Base-by-base conservation (phyloP, 139 green algal genomes). In the Pseudopediastrum boryanum region DNA sequence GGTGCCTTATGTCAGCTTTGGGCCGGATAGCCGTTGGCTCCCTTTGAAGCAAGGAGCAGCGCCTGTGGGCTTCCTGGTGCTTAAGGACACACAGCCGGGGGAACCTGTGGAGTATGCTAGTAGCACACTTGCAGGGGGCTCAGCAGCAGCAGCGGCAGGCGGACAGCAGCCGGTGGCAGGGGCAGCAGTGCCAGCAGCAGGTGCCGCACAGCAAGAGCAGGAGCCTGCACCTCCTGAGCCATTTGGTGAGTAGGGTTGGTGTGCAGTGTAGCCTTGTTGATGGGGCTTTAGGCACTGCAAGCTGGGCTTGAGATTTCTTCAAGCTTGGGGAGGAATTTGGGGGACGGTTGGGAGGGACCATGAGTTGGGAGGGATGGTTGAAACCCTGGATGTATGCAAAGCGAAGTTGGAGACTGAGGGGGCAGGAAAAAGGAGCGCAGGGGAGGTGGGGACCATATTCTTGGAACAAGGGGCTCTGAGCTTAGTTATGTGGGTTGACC, bases 141-240 rank as follows among this genome's bases (percentile, higher is more conserved):
- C 77, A 21, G 68, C 70, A 4, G 58, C 67, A 2, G 67, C 71
- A 13, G 83, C 71, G 16, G 54, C 77, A 43, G 74, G 76, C 25
- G 69, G 41, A 59, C 70, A 3, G 63, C 79, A 36, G 75, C 70
- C 10, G 78, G 71, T 2, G 80, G 72, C 41, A 2, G 80, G 66
- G 4, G 61, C 78, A 12, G 75, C 81, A 13, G n/a, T n/a, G 71
- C 65, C 0, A 63, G 50, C 75, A 8, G 59, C 71, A 81, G 48
- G 76, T 80, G 36, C 84, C 83, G 31, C 87, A 96, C 72, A 80
- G 56, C 79, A 84, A 39, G 86, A 86, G 35, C 88, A 95, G 9
- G 93, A 97, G 85, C 87, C 92, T 23, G 78, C 87, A 12, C 92
- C 92, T 5, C 94, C 94, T 0, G 90, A 90, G 71, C 90, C 92